Conservation (phyloP, 2,329 filamentous ascomycete genomes). For the Colletotrichum tropicicola region DNA sequence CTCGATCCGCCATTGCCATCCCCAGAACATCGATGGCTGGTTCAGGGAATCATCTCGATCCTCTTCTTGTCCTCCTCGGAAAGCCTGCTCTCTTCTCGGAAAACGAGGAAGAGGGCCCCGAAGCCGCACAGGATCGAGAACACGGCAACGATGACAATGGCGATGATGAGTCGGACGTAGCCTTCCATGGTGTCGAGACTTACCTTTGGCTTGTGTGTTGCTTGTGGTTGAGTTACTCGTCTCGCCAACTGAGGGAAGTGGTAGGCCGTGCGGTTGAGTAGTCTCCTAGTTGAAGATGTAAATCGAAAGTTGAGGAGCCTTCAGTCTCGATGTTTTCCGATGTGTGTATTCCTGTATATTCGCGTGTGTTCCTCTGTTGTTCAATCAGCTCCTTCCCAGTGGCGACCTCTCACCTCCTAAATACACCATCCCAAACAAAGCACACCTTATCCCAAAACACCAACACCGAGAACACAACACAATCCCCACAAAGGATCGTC, state of each 20-base stretch:
- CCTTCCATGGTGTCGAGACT: not conserved
- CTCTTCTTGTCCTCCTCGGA: conserved; percentile 30
- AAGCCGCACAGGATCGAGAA: not conserved
- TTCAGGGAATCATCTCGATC: not conserved
- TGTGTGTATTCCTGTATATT: not conserved
- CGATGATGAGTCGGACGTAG: not conserved
- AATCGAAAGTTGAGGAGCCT: not conserved
- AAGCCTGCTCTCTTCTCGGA: not conserved
- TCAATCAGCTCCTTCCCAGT: not conserved
- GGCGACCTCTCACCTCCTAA: not conserved
- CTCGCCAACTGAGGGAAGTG: too few relatives aligned
- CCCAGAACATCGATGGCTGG: not conserved
- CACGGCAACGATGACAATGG: not conserved
- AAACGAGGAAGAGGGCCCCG: not conserved
- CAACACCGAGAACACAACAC: not conserved
- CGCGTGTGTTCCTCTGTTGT: not conserved
- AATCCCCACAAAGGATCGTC: not conserved
- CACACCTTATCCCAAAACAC: too few relatives aligned
- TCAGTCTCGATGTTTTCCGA: not conserved
- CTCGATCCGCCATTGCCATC: too few relatives aligned
- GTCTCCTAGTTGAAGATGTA: not conserved
- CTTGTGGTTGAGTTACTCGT: not conserved
- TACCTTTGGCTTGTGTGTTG: not conserved
- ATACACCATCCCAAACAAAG: not conserved
- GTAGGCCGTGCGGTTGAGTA: not conserved